Evolutionary conservation across 805 yeast species (phyloP).

Genomic region (Ogataea sp.): DNA sequence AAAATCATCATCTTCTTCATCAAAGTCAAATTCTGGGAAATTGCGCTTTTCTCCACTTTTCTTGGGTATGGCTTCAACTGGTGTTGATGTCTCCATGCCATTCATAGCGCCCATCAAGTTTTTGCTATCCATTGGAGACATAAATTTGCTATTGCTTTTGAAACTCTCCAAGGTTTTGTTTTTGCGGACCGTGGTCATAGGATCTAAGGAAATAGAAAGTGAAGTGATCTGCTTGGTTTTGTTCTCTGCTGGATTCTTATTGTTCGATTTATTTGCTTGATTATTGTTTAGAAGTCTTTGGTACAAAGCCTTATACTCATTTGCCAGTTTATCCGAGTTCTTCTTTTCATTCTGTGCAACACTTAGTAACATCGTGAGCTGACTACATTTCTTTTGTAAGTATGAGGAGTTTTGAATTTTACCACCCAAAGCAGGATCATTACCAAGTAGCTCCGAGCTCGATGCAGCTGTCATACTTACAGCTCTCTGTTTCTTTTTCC

Average conservation of each 20-base stretch:
- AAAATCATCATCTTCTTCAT: neutral
- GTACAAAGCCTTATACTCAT: conserved; percentile 5
- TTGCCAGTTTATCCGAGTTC: conserved; percentile 6
- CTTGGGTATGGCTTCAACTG: neutral
- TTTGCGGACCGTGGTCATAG: conserved; percentile 10
- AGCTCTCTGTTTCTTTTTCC: neutral
- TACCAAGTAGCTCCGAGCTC: too few species aligned
- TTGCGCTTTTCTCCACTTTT: neutral
- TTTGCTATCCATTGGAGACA: too few species aligned
- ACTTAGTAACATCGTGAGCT: conserved; percentile 6
- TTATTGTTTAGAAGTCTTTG: neutral
- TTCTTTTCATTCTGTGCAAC: conserved; percentile 8
- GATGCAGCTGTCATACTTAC: too few species aligned
- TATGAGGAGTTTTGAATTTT: neutral
- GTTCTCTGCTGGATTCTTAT: too few species aligned
- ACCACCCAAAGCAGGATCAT: too few species aligned
- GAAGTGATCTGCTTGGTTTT: neutral
- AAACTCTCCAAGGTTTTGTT: too few species aligned
- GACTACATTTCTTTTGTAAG: conserved; percentile 9
- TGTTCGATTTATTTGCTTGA: neutral
- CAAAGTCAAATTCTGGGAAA: neutral
- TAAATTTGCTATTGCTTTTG: too few species aligned
- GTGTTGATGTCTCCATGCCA: conserved; percentile 1
- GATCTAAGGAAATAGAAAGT: conserved; percentile 16
- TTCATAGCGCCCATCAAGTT: too few species aligned